phyloP scores from a whole-genome alignment of 176 grass and related monocot species.

The Oryza meridionalis region DNA sequence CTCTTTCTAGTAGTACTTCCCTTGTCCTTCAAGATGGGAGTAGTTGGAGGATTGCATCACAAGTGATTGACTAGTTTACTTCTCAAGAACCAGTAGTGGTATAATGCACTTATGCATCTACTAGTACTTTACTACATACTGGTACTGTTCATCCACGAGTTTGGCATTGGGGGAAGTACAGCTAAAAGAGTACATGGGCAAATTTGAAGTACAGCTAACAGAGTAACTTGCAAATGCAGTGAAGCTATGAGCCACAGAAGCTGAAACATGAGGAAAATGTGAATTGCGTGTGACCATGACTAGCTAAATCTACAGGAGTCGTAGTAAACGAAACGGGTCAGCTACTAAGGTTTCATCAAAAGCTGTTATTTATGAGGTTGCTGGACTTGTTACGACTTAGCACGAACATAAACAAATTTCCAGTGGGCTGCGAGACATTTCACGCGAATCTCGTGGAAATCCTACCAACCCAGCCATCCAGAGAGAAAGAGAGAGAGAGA shows the following conservation, averaged over 20 bases:
- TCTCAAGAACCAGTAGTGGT: not conserved
- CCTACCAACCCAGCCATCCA: not conserved
- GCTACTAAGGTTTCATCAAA: not conserved
- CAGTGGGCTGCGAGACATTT: not conserved
- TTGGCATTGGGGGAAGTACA: not conserved
- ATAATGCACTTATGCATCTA: not conserved
- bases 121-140: not conserved
- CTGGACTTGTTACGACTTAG: not conserved
- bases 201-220: not conserved
- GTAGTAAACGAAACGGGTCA: too few species aligned
- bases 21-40: conserved; percentile 9
- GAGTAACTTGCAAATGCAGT: not conserved
- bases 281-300: not conserved
- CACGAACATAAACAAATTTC: too few species aligned
- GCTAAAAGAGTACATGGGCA: not conserved
- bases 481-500: too few species aligned
- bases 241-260: not conserved
- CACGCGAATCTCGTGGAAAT: not conserved
- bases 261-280: not conserved
- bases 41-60: conserved; percentile 30
- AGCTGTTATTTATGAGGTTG: not conserved
- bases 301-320: not conserved
- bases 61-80: conserved; percentile 3
- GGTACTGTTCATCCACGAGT: not conserved
- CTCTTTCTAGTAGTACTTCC: not conserved